Evolutionary conservation across 371 early-diverging fungal species (phyloP).

Genomic region (Furculomyces boomerangus): DNA sequence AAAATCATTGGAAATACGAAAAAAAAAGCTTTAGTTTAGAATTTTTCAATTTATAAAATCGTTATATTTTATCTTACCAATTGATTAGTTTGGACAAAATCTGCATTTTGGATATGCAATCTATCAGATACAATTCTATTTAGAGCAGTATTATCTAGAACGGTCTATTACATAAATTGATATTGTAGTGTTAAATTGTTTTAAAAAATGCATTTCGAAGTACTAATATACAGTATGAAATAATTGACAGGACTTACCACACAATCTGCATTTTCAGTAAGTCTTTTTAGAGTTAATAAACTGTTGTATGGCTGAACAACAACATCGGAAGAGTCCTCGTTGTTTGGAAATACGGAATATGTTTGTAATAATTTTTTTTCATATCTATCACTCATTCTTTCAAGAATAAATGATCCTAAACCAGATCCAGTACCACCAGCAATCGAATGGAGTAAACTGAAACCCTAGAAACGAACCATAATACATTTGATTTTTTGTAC

Average conservation of each 20-base stretch:
- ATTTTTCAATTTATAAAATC: conserved; percentile 21
- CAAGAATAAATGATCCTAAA: conserved; percentile 76
- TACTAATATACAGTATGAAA: conserved; percentile 25
- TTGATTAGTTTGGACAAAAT: conserved; percentile 93
- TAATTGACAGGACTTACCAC: conserved; percentile 33
- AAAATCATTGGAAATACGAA: no score
- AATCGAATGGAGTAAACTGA: conserved; percentile 81
- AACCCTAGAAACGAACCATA: conserved; percentile 29
- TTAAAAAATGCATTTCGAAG: background rate
- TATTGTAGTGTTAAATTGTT: background rate
- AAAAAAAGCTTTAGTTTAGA: background rate
- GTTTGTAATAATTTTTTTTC: conserved; percentile 97
- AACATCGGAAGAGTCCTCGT: conserved; percentile 90
- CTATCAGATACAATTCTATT: conserved; percentile 86
- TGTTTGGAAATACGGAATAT: conserved; percentile 99
- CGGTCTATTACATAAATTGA: conserved; percentile 28
- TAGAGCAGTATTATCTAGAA: conserved; percentile 90
- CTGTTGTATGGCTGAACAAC: conserved; percentile 99
- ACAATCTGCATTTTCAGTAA: conserved; percentile 85
- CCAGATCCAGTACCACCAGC: conserved; percentile 98
- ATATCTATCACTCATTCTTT: conserved; percentile 80
- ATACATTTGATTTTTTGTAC: background rate
- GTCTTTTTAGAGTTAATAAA: conserved; percentile 79
- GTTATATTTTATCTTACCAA: conserved; percentile 28
- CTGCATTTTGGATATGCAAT: conserved; percentile 82